Evolutionary conservation across 305 asterid species (phyloP).

Genomic region (Fraxinus floribunda): DNA sequence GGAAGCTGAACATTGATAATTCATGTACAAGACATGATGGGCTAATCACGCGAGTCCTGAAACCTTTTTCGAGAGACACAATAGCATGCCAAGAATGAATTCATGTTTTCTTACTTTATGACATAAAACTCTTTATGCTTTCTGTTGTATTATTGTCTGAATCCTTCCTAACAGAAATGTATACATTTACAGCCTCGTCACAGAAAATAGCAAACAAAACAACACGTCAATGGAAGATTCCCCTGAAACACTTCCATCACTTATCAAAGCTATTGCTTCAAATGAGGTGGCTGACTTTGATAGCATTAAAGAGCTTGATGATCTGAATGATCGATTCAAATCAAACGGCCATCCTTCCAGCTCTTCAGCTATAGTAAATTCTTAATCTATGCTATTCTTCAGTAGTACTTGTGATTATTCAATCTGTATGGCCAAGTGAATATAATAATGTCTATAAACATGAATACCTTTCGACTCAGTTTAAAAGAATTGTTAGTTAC

Average conservation of each 20-base stretch:
- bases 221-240: slow-evolving; percentile 10
- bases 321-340: slow-evolving; percentile 7
- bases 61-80: not conserved
- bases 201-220: slow-evolving; percentile 33
- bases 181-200: slow-evolving; percentile 10
- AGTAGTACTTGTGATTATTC: not conserved
- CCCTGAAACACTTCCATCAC: slow-evolving; percentile 42
- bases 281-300: slow-evolving; percentile 56
- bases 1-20: not conserved
- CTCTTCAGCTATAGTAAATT: slow-evolving; percentile 38
- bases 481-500: not conserved
- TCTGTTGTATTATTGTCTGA: not conserved
- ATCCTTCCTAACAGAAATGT: not conserved
- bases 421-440: not conserved
- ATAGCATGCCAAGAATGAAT: not conserved
- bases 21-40: not conserved
- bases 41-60: not conserved
- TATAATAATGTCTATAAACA: not conserved
- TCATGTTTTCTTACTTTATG: not conserved
- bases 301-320: slow-evolving; percentile 12
- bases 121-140: not conserved
- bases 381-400: not conserved
- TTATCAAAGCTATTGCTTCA: slow-evolving; percentile 45
- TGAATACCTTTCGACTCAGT: not conserved
- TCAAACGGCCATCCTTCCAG: slow-evolving; percentile 16